Base-by-base conservation (phyloP, 2,329 filamentous ascomycete species). In the Aphanocladium album region DNA sequence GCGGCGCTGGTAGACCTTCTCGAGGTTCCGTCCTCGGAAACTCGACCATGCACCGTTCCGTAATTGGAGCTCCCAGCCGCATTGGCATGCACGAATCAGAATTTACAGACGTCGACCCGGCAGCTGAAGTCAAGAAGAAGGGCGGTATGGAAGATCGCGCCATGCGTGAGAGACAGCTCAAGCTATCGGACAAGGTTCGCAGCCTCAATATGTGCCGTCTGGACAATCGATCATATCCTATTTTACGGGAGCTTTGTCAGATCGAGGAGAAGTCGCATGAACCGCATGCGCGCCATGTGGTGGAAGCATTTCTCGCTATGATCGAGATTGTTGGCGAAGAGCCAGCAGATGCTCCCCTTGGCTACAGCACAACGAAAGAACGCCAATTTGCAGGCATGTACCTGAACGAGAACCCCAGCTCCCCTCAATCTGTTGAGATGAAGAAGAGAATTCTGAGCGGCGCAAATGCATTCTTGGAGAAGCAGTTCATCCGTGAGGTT, bases 251-350 rank as follows among this genome's bases (percentile, higher is more conserved):
- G 69, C 89, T 98, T 67, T 85, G 86, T 8, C 83, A 87, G 43
- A 85, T 95, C 54, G 91, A 96, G 72, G 78, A 80, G 57, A 84
- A 84, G 67, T 84, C 88, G 17, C 83, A 85, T 55, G 89, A 91
- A 64, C 79, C 89, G 64, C 86, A 90, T 69, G 86, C 88, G 47
- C 83, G 84, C 35, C 87, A 96, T 68, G 80, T 97, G 27, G 81
- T 89, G 46, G 89, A 95, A 70, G 90, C 93, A 2, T 97, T 96
- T 71, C 83, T 86, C 63, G 91, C 92, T 39, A 81, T 96, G 64
- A 86, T 90, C 66, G 83, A 88, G 62, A 91, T 97, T 64, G 88
- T 90, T 2, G 85, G 84, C 49, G 93, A 97, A 75, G 80, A 86
- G 60, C 77, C 83, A 1, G 83, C 83, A 2, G 80, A 85, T 58